Evolutionary conservation across 257 asterid genomes (phyloP).

Genomic region (Dorcoceras hygrometricum): DNA sequence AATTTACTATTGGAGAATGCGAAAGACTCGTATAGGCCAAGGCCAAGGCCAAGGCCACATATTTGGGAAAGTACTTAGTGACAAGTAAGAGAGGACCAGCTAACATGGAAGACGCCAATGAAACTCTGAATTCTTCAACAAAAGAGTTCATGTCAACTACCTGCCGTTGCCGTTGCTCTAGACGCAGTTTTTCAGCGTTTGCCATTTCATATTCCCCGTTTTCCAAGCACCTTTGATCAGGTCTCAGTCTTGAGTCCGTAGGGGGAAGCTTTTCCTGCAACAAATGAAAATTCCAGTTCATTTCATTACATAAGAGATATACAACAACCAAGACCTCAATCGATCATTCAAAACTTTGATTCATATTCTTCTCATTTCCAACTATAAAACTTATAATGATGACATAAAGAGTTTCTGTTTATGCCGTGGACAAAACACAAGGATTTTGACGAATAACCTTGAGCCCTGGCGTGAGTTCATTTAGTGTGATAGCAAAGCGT

Average conservation of each 20-base stretch:
- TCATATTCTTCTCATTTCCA: not conserved
- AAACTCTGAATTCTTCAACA: not conserved
- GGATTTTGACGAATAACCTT: constrained; percentile 40
- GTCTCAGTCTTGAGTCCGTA: constrained; percentile 94
- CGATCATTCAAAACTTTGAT: not conserved
- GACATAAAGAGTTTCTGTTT: not conserved
- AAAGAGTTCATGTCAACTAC: constrained; percentile 30
- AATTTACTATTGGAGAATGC: not conserved
- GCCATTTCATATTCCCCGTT: constrained; percentile 87
- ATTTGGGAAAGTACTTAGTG: not conserved
- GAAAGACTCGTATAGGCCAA: too few relatives aligned
- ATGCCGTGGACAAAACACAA: constrained; percentile 1
- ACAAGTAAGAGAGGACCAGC: too few relatives aligned
- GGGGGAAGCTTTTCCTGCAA: constrained; percentile 89
- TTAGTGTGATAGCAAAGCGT: constrained; percentile 85
- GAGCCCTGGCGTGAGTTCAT: constrained; percentile 76
- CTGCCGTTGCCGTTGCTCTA: constrained; percentile 95
- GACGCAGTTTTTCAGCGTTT: constrained; percentile 71
- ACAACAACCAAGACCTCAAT: not conserved
- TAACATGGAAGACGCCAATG: not conserved
- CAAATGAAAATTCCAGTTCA: constrained; percentile 9
- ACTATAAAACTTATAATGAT: not conserved
- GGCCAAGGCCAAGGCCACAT: too few relatives aligned
- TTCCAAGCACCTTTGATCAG: constrained; percentile 94
- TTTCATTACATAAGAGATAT: not conserved